phyloP scores from a whole-genome alignment of 371 early-diverging fungal species.

The Mucor piriformis region DNA sequence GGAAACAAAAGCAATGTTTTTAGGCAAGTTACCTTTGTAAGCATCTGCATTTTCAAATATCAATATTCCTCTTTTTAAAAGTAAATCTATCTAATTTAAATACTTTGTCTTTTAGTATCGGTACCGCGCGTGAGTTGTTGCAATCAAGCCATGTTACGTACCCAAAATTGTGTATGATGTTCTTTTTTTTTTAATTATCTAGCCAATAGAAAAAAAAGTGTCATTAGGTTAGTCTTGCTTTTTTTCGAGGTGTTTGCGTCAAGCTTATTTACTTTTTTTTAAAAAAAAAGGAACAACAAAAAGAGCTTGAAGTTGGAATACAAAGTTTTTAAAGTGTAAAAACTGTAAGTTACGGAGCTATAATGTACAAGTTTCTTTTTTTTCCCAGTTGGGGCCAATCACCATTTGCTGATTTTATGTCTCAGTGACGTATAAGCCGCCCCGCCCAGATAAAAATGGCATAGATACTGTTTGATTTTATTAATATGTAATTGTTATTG shows the following conservation, averaged over 20 bases:
- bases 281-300: background rate
- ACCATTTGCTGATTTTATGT: background rate
- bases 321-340: background rate
- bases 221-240: no score
- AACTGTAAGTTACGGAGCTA: no score
- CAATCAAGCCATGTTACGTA: no score
- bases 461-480: background rate
- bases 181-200: no score
- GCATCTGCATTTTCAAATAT: slow-evolving; percentile 76
- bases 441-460: background rate
- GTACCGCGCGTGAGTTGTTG: no score
- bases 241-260: no score
- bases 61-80: background rate
- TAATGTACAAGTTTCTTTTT: background rate
- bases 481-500: no score
- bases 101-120: background rate
- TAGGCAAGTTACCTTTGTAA: slow-evolving; percentile 67
- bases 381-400: no score
- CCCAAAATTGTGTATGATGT: no score
- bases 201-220: no score
- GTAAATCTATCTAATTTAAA: background rate
- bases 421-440: slow-evolving; percentile 9
- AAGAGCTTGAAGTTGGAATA: background rate
- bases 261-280: background rate
- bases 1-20: background rate